These are phyloP conservation scores for Pythium periplocum DNA, from an alignment of 352 stramenopile genomes.

Conservation along the genomic window DNA sequence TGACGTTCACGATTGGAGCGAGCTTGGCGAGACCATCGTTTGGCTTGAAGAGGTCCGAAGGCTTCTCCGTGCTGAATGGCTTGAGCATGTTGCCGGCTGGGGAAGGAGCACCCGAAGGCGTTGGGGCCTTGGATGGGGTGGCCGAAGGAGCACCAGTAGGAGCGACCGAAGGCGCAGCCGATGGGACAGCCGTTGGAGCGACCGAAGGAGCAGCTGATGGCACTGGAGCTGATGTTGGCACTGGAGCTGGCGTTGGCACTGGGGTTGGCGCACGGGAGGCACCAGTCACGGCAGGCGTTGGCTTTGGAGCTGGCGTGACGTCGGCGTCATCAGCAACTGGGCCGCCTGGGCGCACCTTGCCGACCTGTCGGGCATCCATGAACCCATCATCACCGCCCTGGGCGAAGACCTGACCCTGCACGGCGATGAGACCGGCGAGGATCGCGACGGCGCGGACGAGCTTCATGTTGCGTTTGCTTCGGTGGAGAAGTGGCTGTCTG, in stretches of 20 bases:
- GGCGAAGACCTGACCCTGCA: too few species aligned
- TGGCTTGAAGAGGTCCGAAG: conserved; percentile 39
- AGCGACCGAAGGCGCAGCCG: background rate
- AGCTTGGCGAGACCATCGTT: conserved; percentile 37
- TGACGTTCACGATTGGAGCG: conserved; percentile 58
- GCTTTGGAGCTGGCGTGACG: background rate
- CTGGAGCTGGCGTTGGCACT: background rate
- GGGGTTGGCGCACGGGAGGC: background rate
- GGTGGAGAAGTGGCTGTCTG: too few species aligned
- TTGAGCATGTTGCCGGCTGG: conserved; percentile 18
- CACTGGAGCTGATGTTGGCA: background rate
- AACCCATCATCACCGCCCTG: too few species aligned
- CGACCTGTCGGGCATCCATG: too few species aligned
- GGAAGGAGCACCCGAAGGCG: background rate
- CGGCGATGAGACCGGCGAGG: too few species aligned
- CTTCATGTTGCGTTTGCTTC: too few species aligned
- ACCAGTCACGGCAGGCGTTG: background rate
- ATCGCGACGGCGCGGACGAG: too few species aligned
- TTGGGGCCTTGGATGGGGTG: background rate
- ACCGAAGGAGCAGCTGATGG: conserved; percentile 1
- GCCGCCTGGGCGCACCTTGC: too few species aligned
- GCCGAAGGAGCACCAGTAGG: too few species aligned
- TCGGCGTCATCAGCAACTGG: too few species aligned
- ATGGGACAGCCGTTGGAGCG: background rate
- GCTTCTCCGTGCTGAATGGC: conserved; percentile 34